Percentiles rank a stretch among this genome's conserved stretches.
These are phyloP conservation scores for Phytophthora aleatoria DNA, from an alignment of 352 stramenopile genomes.

Conservation along the genomic window DNA sequence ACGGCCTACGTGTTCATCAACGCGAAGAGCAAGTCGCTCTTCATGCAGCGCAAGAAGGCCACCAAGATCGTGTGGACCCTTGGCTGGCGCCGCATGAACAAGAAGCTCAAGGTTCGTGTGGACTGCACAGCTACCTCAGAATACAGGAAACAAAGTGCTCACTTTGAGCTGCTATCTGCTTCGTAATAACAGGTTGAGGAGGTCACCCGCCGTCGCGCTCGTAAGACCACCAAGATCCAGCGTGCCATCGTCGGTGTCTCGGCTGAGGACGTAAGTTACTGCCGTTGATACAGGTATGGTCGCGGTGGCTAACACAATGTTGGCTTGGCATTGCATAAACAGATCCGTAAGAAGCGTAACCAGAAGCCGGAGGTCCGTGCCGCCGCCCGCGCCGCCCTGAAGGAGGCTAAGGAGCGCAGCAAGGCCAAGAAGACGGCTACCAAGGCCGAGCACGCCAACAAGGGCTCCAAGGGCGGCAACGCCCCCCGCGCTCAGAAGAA, in stretches of 20 bases:
- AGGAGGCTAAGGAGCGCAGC: slow-evolving; percentile 91
- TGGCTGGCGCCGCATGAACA: slow-evolving; percentile 98
- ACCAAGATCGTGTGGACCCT: slow-evolving; percentile 99
- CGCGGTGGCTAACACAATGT: not conserved
- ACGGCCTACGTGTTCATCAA: slow-evolving; percentile 95
- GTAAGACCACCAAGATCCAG: slow-evolving; percentile 97
- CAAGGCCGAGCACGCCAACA: slow-evolving; percentile 65
- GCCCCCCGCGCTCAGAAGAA: slow-evolving; percentile 85
- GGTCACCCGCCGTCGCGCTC: slow-evolving; percentile 79
- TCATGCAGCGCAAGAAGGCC: slow-evolving; percentile 99
- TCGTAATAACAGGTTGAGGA: slow-evolving; percentile 69
- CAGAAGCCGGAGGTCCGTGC: slow-evolving; percentile 95
- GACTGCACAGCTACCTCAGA: no score
- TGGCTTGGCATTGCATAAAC: slow-evolving; percentile 5
- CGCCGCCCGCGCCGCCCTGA: slow-evolving; percentile 91
- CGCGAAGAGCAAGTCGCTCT: slow-evolving; percentile 98
- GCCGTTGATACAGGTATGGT: not conserved
- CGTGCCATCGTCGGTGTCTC: slow-evolving; percentile 96
- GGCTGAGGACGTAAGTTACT: slow-evolving; percentile 90
- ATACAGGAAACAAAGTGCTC: not conserved
- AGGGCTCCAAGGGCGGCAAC: slow-evolving; percentile 65
- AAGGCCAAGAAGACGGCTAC: slow-evolving; percentile 80
- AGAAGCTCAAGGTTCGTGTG: slow-evolving; percentile 96
- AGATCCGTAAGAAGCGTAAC: slow-evolving; percentile 98
- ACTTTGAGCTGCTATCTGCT: slow-evolving; percentile 4